phyloP scores from a whole-genome alignment of 371 early-diverging fungal species.

The Amoeboaphelidium occidentale region DNA sequence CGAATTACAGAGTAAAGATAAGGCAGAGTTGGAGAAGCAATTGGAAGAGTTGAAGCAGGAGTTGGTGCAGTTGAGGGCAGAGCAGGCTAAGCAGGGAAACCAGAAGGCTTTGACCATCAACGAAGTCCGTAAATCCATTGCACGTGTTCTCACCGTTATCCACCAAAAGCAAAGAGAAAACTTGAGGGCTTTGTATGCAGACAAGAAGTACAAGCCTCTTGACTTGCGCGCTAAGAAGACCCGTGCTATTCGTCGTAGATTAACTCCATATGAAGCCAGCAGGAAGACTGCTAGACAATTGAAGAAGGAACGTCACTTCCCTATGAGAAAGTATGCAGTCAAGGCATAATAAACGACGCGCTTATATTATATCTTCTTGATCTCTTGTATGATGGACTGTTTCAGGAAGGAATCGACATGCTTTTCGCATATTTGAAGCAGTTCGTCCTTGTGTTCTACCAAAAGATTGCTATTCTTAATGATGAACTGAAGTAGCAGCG shows the following conservation, averaged over 20 bases:
- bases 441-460: too few species aligned
- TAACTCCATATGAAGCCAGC: slow-evolving; percentile 44
- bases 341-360: too few species aligned
- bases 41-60: slow-evolving; percentile 80
- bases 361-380: too few species aligned
- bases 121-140: slow-evolving; percentile 65
- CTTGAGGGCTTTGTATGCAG: slow-evolving; percentile 53
- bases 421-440: too few species aligned
- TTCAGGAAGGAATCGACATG: too few species aligned
- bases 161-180: slow-evolving; percentile 60
- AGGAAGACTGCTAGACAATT: slow-evolving; percentile 39
- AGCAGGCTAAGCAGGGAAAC: slow-evolving; percentile 27
- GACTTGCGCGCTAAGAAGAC: slow-evolving; percentile 90
- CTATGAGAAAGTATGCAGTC: slow-evolving; percentile 29
- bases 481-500: too few species aligned
- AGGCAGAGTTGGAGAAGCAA: slow-evolving; percentile 62
- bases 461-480: too few species aligned
- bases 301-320: slow-evolving; percentile 62
- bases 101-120: slow-evolving; percentile 16
- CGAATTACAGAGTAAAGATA: slow-evolving; percentile 72
- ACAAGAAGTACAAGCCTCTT: slow-evolving; percentile 70
- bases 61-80: slow-evolving; percentile 64
- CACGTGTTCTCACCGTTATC: slow-evolving; percentile 76
- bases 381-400: too few species aligned
- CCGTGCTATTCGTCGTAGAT: slow-evolving; percentile 77